A percentile compares a stretch with the other conserved stretches of the same genome.
These are phyloP conservation scores for Saitozyma podzolica DNA, from an alignment of 768 basidiomycete genomes.

Conservation along the genomic window DNA sequence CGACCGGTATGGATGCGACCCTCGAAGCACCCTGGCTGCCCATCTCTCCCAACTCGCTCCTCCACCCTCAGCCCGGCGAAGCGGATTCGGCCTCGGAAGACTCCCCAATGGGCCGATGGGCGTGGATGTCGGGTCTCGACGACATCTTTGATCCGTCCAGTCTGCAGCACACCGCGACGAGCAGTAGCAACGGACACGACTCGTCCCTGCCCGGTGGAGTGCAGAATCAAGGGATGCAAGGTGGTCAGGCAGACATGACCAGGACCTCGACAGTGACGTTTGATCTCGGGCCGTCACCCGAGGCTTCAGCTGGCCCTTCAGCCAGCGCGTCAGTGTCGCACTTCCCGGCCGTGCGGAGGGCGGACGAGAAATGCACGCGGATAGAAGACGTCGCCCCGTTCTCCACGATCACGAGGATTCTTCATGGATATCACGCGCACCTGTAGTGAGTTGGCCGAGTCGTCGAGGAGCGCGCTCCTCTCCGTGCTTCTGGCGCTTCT, in stretches of 20 bases:
- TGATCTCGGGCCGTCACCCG: background rate
- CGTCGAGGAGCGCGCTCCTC: no score
- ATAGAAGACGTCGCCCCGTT: constrained; percentile 28
- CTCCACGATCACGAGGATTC: constrained; percentile 18
- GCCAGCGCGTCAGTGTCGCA: background rate
- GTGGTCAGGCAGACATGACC: background rate
- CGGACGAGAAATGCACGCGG: background rate
- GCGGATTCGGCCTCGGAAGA: constrained; percentile 8
- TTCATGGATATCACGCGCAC: constrained; percentile 28
- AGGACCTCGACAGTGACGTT: background rate
- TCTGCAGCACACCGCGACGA: no score
- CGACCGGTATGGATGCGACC: no score
- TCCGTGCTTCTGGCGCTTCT: background rate
- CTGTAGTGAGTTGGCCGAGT: constrained; percentile 23
- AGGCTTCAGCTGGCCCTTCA: no score
- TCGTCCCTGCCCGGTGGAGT: no score
- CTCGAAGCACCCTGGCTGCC: constrained; percentile 12
- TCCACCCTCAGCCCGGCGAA: constrained; percentile 11
- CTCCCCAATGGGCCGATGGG: constrained; percentile 7
- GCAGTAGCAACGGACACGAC: background rate
- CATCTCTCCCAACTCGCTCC: constrained; percentile 10
- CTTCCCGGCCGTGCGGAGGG: background rate
- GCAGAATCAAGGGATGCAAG: background rate
- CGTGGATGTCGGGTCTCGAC: constrained; percentile 9
- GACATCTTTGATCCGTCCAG: constrained; percentile 1